Evolutionary conservation across 768 basidiomycete genomes (phyloP), one percentile per base, ranked within the genome.

Genomic region (Boletus reticuloceps): DNA sequence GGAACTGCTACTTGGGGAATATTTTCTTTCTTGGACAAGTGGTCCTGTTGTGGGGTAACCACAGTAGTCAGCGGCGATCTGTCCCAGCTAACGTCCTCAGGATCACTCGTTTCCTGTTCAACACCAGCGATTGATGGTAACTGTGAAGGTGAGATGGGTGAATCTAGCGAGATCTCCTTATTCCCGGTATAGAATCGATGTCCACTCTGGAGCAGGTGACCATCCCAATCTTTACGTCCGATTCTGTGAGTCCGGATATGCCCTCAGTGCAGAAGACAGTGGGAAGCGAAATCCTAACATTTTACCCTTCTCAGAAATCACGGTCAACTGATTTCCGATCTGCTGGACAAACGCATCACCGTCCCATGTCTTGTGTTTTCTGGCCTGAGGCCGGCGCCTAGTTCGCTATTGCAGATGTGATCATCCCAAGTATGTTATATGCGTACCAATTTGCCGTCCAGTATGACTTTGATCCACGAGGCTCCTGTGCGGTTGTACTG

Each of bases 321-420:
- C 79, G 2, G 77, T 79, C 20, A 89, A 65, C 55, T 79, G 81
- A 13, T 77, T 77, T 20, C 74, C 77, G 34, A 70, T 66, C 37
- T 77, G 74, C 31, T 82, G 81, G 25, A 88, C 74, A 69, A 80
- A 88, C 9, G 79, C 84, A 58, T 86, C 90, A 3, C 86, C 91
- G 53, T 94, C 91, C 92, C 94, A 94, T 0, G 85, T 89, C 65
- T 89, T 89, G 61, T 91, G 82, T 70, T 94, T 94, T 74, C 79
- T 89, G 6, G 71, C 72, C 63, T 85, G 82, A 13, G 77, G 81
- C 62, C 86, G 89, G 37, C 91, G 80, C 90, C 91, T 91, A 53
- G 6, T 25, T 38, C 46, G 43, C 14, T 20, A 41, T 60, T 50
- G 47, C 37, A 47, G 40, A 42, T 32, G 29, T 55, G 52, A 41